Percentiles rank a stretch among this genome's conserved stretches.
Conservation (phyloP, 2,329 filamentous ascomycete genomes). For the Raffaelea arxii region DNA sequence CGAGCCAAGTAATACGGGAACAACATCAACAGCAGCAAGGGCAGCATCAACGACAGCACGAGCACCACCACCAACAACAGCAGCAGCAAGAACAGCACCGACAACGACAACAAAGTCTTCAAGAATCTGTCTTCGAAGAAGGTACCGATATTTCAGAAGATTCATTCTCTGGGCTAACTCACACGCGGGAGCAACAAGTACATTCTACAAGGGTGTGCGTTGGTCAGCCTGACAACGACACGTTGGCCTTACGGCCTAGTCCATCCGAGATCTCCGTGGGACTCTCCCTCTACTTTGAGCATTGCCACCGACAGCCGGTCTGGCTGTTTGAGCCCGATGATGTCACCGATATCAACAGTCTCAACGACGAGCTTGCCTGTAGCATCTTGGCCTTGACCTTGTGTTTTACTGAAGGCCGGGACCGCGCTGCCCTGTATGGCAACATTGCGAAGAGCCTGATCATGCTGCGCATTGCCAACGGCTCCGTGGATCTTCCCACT, state of each 20-base stretch:
- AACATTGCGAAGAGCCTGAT: constrained; percentile 30
- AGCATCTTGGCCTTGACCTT: not conserved
- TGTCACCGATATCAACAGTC: constrained; percentile 25
- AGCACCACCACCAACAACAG: not conserved
- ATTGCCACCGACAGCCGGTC: constrained; percentile 32
- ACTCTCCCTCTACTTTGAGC: constrained; percentile 31
- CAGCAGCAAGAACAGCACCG: not conserved
- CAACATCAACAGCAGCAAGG: not conserved
- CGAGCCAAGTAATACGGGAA: not conserved
- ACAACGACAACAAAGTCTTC: too few relatives aligned
- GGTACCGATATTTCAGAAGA: not conserved
- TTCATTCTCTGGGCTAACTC: not conserved
- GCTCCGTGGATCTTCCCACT: constrained; percentile 36
- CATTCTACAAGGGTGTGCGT: not conserved
- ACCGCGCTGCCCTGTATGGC: constrained; percentile 18
- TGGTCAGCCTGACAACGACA: not conserved
- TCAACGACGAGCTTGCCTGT: not conserved
- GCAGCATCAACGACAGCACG: too few relatives aligned
- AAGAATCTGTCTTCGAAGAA: not conserved
- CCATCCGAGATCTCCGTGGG: constrained; percentile 10
- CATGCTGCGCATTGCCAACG: constrained; percentile 41
- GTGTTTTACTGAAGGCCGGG: constrained; percentile 11
- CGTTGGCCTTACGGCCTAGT: not conserved
- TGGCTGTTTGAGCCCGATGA: constrained; percentile 36
- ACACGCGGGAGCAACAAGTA: not conserved